Base-by-base conservation (phyloP, 2,329 filamentous ascomycete genomes). In the Decorospora gaudefroyi region DNA sequence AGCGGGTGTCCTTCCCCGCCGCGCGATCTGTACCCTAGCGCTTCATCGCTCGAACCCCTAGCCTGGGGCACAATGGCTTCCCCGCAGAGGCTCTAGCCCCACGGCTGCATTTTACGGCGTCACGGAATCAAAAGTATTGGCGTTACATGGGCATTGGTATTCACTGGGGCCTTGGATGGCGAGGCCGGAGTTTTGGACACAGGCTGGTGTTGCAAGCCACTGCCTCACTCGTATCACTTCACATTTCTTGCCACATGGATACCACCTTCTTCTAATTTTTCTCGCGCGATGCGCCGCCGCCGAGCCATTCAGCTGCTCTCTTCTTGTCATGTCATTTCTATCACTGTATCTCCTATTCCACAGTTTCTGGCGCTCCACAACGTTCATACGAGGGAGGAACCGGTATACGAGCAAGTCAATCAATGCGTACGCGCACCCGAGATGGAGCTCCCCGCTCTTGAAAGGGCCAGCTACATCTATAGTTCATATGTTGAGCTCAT, bases 101-200 rank as follows among this genome's bases (percentile, higher is more conserved):
- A 55, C 61, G 61, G 58, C 57, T 68, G 68, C 70, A 72, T 71
- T 70, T 69, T 42, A 70, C 57, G 70, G 70, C 68, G 70, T 70
- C 65, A 65, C 54, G 63, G 68, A 63, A 49, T 59, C 46, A 42
- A 63, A 70, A 67, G 65, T 67, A 66, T 59, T 62, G 67, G 70
- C 65, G 67, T 70, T 68, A 47, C 58, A 59, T 45, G 53, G 66
- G 65, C 65, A 67, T 68, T 62, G 58, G 57, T 50, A 48, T 57
- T 53, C 53, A 52, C 55, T 51, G 52, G 52, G 42, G 48, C 43
- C 41, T 46, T 55, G 61, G 61, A 37, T 54, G 50, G 53, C 55
- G 61, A 59, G 62, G 63, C 65, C 55, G 69, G 69, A 67, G 68
- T 72, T 71, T 66, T 54, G 53, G 54, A 60, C 62, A 64, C 57